Conservation (phyloP, 2,329 filamentous ascomycete species). For the Neonectria punicea region DNA sequence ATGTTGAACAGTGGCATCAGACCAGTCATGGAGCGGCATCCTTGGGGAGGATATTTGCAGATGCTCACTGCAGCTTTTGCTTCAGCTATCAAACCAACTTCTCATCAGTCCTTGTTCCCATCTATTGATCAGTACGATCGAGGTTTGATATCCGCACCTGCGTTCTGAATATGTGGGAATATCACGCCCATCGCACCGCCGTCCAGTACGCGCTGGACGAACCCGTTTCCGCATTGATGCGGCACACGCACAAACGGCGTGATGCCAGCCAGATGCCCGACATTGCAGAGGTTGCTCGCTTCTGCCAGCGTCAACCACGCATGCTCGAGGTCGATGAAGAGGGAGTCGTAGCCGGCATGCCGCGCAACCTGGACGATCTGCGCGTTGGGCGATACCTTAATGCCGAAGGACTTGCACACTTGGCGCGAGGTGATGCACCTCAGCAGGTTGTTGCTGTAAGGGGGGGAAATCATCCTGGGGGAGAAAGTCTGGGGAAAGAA, state of each 20-base stretch:
- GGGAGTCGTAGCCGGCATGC: constrained; percentile 47
- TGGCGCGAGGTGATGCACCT: constrained; percentile 13
- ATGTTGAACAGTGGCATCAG: constrained; percentile 37
- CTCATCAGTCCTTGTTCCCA: not conserved
- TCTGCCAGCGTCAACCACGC: constrained; percentile 46
- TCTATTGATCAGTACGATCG: not conserved
- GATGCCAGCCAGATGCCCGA: constrained; percentile 41
- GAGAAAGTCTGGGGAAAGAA: not conserved
- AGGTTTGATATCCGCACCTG: constrained; percentile 4
- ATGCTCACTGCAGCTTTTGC: constrained; percentile 53
- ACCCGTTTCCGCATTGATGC: constrained; percentile 47
- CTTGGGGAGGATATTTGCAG: constrained; percentile 43
- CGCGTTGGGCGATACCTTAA: constrained; percentile 43
- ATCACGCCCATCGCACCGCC: constrained; percentile 47
- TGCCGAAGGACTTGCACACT: constrained; percentile 41
- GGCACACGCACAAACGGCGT: constrained; percentile 49
- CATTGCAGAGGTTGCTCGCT: constrained; percentile 43
- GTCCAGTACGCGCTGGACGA: constrained; percentile 47
- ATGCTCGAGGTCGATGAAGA: constrained; percentile 55
- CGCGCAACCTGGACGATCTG: constrained; percentile 47
- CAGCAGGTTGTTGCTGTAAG: constrained; percentile 15
- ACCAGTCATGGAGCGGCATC: constrained; percentile 41
- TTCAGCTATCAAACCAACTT: constrained; percentile 48
- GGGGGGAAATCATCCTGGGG: not conserved
- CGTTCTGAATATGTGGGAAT: constrained; percentile 39